These are phyloP conservation scores for Aethionema arabicum DNA, from an alignment of 345 rosid species.

Conservation along the genomic window DNA sequence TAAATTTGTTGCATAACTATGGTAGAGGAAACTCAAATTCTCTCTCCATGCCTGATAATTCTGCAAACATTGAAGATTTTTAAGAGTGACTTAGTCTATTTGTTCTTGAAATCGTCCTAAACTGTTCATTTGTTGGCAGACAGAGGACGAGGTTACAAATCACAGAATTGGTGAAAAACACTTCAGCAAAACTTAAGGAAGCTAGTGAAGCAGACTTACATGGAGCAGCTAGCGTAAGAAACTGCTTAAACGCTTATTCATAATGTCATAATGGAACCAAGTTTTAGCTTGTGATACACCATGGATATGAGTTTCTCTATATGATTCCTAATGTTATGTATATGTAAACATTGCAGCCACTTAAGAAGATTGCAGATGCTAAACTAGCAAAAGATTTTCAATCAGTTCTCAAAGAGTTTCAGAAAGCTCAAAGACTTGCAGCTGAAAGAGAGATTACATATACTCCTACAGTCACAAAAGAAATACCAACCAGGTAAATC, in stretches of 20 bases:
- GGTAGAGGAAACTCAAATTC: conserved; percentile 9
- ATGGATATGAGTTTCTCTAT: background rate
- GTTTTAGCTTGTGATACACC: background rate
- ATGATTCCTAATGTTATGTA: background rate
- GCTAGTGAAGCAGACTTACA: conserved; percentile 62
- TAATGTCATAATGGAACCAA: background rate
- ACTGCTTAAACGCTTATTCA: background rate
- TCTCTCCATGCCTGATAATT: background rate
- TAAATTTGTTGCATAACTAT: background rate
- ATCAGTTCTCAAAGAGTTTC: conserved; percentile 61
- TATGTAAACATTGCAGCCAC: conserved; percentile 42
- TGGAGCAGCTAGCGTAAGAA: conserved; percentile 52
- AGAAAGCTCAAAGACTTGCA: conserved; percentile 78
- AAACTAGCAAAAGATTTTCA: conserved; percentile 76
- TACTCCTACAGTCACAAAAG: conserved; percentile 52
- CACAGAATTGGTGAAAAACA: conserved; percentile 61
- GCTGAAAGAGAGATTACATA: conserved; percentile 64
- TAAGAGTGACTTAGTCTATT: background rate
- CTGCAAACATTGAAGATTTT: background rate
- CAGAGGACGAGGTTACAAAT: conserved; percentile 61
- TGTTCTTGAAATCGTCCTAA: background rate
- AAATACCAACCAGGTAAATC: conserved; percentile 51
- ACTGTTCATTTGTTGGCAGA: conserved; percentile 38
- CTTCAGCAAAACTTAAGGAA: conserved; percentile 66
- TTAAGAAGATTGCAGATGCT: conserved; percentile 72